A percentile compares a stretch with the other conserved stretches of the same genome.
phyloP scores from a whole-genome alignment of 169 alveolate genomes.

The Eimeria maxima region DNA sequence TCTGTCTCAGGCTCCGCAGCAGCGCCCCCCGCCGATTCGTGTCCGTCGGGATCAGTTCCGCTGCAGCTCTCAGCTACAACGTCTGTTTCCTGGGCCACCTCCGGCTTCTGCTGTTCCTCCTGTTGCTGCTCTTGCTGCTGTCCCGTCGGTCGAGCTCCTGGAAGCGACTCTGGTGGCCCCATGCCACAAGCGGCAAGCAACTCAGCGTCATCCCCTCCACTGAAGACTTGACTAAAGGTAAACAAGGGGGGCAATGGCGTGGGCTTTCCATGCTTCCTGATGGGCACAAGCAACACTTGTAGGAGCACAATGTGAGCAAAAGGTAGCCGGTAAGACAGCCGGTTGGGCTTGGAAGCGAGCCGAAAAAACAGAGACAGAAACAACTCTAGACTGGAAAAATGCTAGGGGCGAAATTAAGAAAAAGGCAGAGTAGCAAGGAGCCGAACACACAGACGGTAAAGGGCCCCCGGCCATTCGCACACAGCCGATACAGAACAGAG shows the following conservation, averaged over 20 bases:
- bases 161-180: constrained; percentile 61
- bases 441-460: too few relatives aligned
- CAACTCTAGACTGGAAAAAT: too few relatives aligned
- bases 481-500: too few relatives aligned
- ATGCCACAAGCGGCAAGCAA: constrained; percentile 59
- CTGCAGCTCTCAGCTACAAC: background rate
- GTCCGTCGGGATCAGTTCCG: background rate
- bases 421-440: too few relatives aligned
- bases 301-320: background rate
- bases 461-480: too few relatives aligned
- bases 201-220: constrained; percentile 56
- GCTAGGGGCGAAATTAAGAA: background rate
- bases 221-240: constrained; percentile 30
- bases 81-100: background rate
- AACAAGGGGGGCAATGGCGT: constrained; percentile 44
- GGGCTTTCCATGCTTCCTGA: constrained; percentile 42
- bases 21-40: background rate
- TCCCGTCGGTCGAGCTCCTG: constrained; percentile 23
- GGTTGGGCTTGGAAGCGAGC: background rate
- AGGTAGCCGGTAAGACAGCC: too few relatives aligned
- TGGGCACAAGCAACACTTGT: background rate
- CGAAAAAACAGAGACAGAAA: background rate
- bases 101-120: background rate
- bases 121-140: constrained; percentile 18
- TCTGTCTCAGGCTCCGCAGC: background rate